Evolutionary conservation across 108 stramenopile genomes (phyloP), one percentile per base, ranked within the genome.

Genomic region (Cyclostephanos invisitatus): DNA sequence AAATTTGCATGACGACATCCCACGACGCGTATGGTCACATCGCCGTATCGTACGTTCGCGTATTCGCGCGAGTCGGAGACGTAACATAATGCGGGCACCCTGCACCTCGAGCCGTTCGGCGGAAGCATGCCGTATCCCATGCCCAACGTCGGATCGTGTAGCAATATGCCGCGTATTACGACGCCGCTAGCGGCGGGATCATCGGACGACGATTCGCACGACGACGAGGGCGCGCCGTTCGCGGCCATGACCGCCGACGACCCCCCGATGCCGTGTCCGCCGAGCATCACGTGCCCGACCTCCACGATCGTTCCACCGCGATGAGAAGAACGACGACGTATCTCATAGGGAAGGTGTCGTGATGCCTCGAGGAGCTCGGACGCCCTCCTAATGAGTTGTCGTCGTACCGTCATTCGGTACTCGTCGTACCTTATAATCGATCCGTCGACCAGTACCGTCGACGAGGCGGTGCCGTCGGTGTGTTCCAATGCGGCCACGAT

Each of bases 211-310:
- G n/a, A n/a, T n/a, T n/a, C n/a, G n/a, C n/a, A n/a, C n/a, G n/a
- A n/a, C n/a, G n/a, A n/a, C 36, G 36, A 37, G 0, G 69, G 3
- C 1, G 62, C 69, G 15, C 61, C 66, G 25, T 55, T 70, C 7
- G 75, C 75, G 12, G 75, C 75, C 65, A 76, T 70, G 2, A 76
- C 32, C 40, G 75, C 75, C n/a, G 61, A 64, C n/a, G 75, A 62
- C 4, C 46, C 69, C 0, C 75, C 75, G 40, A 71, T 64, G 29
- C 56, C 44, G 17, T 70, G 69, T 18, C 75, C 75, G 0, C 75
- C 75, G 21, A 76, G 17, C 69, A 76, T 70, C 8, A 63, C 25
- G 24, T 37, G 48, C 28, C 63, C 62, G 21, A 71, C 46, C n/a
- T n/a, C n/a, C n/a, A n/a, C n/a, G 2, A 18, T 71, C 36, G 3